Evolutionary conservation across 768 basidiomycete genomes (phyloP).

Genomic region (Mycena chlorophos): DNA sequence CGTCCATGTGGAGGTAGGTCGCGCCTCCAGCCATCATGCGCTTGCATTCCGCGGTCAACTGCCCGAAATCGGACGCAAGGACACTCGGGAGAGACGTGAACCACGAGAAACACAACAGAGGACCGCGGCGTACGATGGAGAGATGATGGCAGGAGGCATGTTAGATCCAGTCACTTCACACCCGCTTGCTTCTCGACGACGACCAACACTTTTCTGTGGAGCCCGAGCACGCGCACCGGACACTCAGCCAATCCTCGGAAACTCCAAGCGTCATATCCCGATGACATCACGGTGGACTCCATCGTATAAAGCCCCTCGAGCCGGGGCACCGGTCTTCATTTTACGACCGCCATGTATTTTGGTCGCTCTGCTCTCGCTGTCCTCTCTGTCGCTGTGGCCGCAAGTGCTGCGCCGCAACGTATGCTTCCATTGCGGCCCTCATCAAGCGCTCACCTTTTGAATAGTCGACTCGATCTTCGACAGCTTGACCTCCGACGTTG

Average conservation of each 20-base stretch:
- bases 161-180: constrained; percentile 4
- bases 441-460: constrained; percentile 2
- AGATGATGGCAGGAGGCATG: constrained; percentile 91
- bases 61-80: constrained; percentile 95
- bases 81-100: constrained; percentile 40
- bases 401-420: constrained; percentile 36
- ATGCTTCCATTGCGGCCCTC: background rate
- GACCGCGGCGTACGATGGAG: constrained; percentile 58
- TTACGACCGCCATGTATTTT: constrained; percentile 39
- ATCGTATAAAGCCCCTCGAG: background rate
- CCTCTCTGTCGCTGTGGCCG: constrained; percentile 34
- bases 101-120: background rate
- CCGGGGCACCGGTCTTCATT: constrained; percentile 12
- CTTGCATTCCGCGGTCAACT: constrained; percentile 92
- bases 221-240: no score
- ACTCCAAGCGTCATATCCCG: no score
- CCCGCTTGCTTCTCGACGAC: no score
- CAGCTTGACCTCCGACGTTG: background rate
- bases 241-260: no score
- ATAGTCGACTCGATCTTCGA: constrained; percentile 39
- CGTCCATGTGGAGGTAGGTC: constrained; percentile 52
- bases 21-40: constrained; percentile 95
- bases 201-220: no score
- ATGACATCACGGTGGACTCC: no score
- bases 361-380: constrained; percentile 35